Base-by-base conservation (phyloP, 2,329 filamentous ascomycete species). In the Fusarium kyushuense region DNA sequence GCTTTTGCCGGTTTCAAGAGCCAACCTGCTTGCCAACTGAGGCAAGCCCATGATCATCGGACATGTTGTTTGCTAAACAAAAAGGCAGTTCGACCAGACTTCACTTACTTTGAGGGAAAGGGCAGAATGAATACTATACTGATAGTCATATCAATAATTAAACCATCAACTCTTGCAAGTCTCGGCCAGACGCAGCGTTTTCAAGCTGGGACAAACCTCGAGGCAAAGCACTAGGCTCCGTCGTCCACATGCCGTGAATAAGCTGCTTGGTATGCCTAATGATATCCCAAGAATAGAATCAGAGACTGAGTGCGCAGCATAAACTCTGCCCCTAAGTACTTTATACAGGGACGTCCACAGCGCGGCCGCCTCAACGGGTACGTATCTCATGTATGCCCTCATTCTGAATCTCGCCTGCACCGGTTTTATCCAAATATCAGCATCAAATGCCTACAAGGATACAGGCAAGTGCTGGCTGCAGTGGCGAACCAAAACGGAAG, bases 401-500 rank as follows among this genome's bases (percentile, higher is more conserved):
- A 25, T 38, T 30, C 29, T 32, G 42, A 48, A 14, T 25, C 27
- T 33, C 38, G 59, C 23, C 29, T 42, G 27, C 38, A 47, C 32
- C 33, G 25, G 35, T 23, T 30, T 36, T 23, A 33, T 30, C 32
- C 23, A 14, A 33, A 47, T 21, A 56, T 63, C 21, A 55, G 19
- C 19, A 62, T 25, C 21, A 54, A 40, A 25, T 29, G 40, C 13
- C 23, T 38, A 40, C 59, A 51, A 63, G 58, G 60, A 63, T 64
- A 41, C 29, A 27, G 19, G 12, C 32, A 43, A 53, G 52, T 46
- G 8, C 47, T 49, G 40, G 36, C 47, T 49, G 42, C 45, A 52
- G 42, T 38, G 47, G 54, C 55, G 52, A 42, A 58, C 57, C 30
- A 61, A 65, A 23, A 66, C 64, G 59, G 70, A 58, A 69, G 68